Conservation (phyloP, 257 asterid species). For the Solanum stenotomum region DNA sequence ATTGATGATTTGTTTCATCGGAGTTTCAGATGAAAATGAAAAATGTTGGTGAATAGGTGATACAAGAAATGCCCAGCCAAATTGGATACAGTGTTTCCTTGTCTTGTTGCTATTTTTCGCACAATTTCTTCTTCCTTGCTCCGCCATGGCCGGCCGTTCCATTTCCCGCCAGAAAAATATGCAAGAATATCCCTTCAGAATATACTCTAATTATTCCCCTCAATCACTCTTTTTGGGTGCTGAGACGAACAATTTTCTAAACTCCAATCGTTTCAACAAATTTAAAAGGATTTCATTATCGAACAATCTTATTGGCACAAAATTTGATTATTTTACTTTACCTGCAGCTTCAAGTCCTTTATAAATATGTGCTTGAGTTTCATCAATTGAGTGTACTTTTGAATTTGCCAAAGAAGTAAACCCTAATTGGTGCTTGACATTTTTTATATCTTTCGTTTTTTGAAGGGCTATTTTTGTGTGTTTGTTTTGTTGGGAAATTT, state of each 20-base stretch:
- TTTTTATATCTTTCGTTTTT: too few relatives aligned
- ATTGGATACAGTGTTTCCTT: neutral
- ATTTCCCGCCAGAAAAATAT: neutral
- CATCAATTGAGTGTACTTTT: neutral
- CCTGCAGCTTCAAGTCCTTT: neutral
- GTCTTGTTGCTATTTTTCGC: neutral
- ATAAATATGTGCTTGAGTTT: neutral
- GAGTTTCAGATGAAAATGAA: neutral
- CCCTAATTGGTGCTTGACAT: neutral
- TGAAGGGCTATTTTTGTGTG: neutral
- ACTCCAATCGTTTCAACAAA: neutral
- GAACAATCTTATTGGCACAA: neutral
- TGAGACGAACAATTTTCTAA: neutral
- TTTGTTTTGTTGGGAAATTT: neutral
- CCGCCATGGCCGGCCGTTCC: neutral
- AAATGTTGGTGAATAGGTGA: neutral
- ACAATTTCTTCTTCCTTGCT: neutral
- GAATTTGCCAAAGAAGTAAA: neutral
- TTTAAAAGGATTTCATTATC: neutral
- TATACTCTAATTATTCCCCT: neutral
- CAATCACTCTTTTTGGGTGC: neutral
- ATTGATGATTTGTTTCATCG: neutral
- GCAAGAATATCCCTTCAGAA: neutral
- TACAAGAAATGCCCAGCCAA: neutral
- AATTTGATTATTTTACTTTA: neutral